A percentile compares a stretch with the other conserved stretches of the same genome.
phyloP scores from a whole-genome alignment of 768 basidiomycete species.

The Macrocybe gigantea region DNA sequence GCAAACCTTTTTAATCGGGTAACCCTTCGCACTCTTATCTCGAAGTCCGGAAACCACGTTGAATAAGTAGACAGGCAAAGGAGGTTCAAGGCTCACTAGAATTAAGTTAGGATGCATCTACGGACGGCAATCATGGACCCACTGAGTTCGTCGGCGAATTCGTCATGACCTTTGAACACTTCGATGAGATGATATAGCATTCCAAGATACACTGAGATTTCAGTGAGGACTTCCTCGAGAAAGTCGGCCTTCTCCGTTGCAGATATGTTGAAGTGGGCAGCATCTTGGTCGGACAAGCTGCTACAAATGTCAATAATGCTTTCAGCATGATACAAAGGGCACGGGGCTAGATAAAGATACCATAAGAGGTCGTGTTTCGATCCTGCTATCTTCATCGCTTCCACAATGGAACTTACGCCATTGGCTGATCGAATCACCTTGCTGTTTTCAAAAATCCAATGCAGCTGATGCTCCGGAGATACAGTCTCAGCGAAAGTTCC shows the following conservation, averaged over 20 bases:
- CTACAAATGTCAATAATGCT: constrained; percentile 26
- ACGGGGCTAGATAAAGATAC: constrained; percentile 25
- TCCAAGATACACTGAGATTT: constrained; percentile 89
- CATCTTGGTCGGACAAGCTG: constrained; percentile 70
- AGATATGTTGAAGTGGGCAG: constrained; percentile 64
- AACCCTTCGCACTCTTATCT: constrained; percentile 91
- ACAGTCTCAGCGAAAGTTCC: constrained; percentile 89
- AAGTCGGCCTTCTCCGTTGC: constrained; percentile 68
- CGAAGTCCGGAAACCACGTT: constrained; percentile 84
- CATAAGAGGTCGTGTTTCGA: constrained; percentile 82
- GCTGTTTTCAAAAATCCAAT: constrained; percentile 94
- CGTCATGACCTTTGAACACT: constrained; percentile 87
- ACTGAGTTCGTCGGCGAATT: constrained; percentile 97
- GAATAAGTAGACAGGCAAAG: constrained; percentile 89
- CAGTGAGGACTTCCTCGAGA: constrained; percentile 86
- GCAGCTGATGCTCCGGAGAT: constrained; percentile 90
- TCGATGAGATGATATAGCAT: constrained; percentile 96
- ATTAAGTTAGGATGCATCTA: constrained; percentile 3
- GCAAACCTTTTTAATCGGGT: constrained; percentile 92
- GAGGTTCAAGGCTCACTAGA: constrained; percentile 91
- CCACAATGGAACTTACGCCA: constrained; percentile 76
- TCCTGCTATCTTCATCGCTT: constrained; percentile 86
- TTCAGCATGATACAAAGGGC: no score
- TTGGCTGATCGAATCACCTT: constrained; percentile 80
- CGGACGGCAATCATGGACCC: constrained; percentile 25